Evolutionary conservation across 495 filamentous ascomycete species (phyloP), one percentile per base, ranked within the genome.

Genomic region (Astrothelium subdiscretum): DNA sequence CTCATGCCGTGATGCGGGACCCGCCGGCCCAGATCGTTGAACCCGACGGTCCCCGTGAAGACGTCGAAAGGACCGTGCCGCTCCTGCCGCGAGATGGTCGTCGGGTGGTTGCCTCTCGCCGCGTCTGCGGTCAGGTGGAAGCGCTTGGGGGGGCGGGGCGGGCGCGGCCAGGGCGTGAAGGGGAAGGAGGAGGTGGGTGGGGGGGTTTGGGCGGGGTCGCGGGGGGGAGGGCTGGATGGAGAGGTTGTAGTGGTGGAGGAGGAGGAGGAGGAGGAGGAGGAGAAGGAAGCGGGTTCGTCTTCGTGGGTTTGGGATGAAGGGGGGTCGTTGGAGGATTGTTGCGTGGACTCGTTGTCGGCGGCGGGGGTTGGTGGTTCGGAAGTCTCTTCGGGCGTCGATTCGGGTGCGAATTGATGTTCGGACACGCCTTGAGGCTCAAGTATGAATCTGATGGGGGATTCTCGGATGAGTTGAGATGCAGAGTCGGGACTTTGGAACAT

Each of bases 11-110:
- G 32, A 12, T 60, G 57, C n/a, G 72, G 72, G 26, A 73, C 69
- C 6, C 59, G 54, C 29, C 70, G 66, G 13, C 58, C 62, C 59
- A 75, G 58, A 61, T 72, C 71, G 60, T 67, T 62, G 61, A 73
- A 71, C 61, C 62, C 68, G 42, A 67, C 60, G 1, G 32, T 48
- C 43, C 68, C 65, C 48, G 61, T 64, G 42, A 66, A 66, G 20
- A 66, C 22, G 8, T 26, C 57, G 62, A 77, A 79, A 4, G 60
- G 27, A 32, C 68, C 69, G 57, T 76, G 75, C 58, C 70, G 75
- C 11, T 71, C 66, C 62, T 76, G 73, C 26, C 75, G 69, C 57
- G 71, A 65, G n/a, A 71, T 68, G 31, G 72, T 74, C n/a, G 72
- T 62, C n/a, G 73, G 70, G 65, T 78, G 73, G 31, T 74, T 66